These are phyloP conservation scores for Coemansia sp. DNA, from an alignment of 371 early-diverging fungal species.

Conservation along the genomic window DNA sequence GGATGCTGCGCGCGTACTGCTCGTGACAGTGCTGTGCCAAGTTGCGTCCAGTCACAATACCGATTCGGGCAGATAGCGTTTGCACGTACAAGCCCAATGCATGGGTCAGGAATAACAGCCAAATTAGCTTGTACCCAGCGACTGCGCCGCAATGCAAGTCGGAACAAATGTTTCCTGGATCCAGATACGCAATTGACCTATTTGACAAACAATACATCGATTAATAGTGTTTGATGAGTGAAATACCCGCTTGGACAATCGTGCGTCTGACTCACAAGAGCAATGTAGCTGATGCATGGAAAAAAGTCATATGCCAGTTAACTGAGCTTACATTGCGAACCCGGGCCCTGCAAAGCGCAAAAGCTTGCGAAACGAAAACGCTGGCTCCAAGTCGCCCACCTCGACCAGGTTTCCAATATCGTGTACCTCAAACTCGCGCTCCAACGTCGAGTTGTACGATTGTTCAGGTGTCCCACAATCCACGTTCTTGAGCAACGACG, in stretches of 20 bases:
- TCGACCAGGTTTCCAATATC: slow-evolving; percentile 35
- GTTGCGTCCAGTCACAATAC: slow-evolving; percentile 69
- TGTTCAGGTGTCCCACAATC: background rate
- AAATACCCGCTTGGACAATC: too few species aligned
- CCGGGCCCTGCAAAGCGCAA: slow-evolving; percentile 47
- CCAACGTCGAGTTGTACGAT: slow-evolving; percentile 7
- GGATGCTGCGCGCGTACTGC: slow-evolving; percentile 52
- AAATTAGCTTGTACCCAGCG: slow-evolving; percentile 65
- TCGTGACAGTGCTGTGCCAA: slow-evolving; percentile 58
- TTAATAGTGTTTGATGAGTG: background rate
- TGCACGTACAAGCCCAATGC: slow-evolving; percentile 63
- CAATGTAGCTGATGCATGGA: background rate
- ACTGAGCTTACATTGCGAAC: slow-evolving; percentile 56
- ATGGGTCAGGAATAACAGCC: slow-evolving; percentile 67
- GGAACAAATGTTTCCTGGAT: slow-evolving; percentile 71
- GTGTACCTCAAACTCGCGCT: slow-evolving; percentile 42
- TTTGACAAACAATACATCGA: too few species aligned
- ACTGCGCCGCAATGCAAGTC: slow-evolving; percentile 69
- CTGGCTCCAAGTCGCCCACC: slow-evolving; percentile 29
- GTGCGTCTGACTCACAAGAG: too few species aligned
- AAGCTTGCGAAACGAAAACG: slow-evolving; percentile 46
- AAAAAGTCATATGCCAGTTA: background rate
- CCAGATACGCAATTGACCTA: slow-evolving; percentile 62
- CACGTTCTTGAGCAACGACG: background rate
- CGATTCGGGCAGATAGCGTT: slow-evolving; percentile 61